Base-by-base conservation (phyloP, 2,329 filamentous ascomycete species). In the Scolecobasidium constrictum region DNA sequence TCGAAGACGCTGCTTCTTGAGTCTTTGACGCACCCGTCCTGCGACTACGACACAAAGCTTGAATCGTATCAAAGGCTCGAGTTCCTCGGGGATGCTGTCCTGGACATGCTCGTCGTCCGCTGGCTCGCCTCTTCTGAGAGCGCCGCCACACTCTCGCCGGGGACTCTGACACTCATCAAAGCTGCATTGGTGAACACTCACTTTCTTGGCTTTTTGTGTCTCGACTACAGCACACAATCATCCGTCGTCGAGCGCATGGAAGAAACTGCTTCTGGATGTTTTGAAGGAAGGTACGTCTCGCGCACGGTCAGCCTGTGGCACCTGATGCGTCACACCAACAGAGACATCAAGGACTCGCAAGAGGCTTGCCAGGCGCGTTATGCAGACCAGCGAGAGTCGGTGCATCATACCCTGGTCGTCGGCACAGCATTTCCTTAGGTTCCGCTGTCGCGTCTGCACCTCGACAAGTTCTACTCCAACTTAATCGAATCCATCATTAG, bases 31-130 rank as follows among this genome's bases (percentile, higher is more conserved):
- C 88, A 95, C 54, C 67, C 77, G 0, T 88, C 84, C 0, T n/a
- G n/a, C n/a, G 71, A 68, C 40, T 66, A 66, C 22, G 60, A 63
- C n/a, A 65, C 70, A 3, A 66, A 33, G 5, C 31, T 35, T 15
- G 19, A 67, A 26, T 73, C 71, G 0, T 78, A 79, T 52, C 83
- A 95, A 50, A 75, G 87, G 0, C 72, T 95, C 1, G 90, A 95
- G 55, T 94, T 92, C 53, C 65, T 95, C 0, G 90, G 90, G 1
- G 90, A 96, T 51, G 76, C 86, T 0, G 68, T 95, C 2, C 74
- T 96, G 0, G 90, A 96, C 59, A 73, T 43, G 11, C 15, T 43
- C 7, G 15, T 43, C 5, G 34, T 19, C 26, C 26, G 26, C 15
- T 15, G 9, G 26, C 15, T 31, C 9, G 26, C 26, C 15, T 31